Evolutionary conservation across 1,284 basidiomycete genomes (phyloP).

Genomic region (Pholiota adiposa): DNA sequence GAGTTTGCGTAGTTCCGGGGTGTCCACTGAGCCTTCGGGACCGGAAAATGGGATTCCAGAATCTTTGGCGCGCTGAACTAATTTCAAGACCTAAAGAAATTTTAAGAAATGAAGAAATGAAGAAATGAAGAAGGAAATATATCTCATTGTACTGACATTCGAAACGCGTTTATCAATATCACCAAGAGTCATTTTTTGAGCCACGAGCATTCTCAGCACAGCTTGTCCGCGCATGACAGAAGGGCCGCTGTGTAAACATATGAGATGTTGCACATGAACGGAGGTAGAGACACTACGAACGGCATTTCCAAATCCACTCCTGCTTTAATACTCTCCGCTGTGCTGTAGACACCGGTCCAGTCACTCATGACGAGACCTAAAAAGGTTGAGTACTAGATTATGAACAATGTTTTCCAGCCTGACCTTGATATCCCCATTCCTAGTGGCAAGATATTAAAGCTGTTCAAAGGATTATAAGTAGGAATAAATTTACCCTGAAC

Average conservation of each 20-base stretch:
- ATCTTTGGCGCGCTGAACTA: constrained; percentile 41
- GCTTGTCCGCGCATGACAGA: constrained; percentile 50
- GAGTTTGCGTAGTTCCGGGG: constrained; percentile 44
- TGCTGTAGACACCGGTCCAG: constrained; percentile 58
- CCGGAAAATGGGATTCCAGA: constrained; percentile 49
- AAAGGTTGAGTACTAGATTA: too few species aligned
- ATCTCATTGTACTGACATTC: constrained; percentile 29
- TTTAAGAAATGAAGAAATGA: constrained; percentile 17
- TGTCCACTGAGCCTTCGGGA: constrained; percentile 45
- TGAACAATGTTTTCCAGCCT: too few species aligned
- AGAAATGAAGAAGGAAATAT: background rate
- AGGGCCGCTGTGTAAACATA: constrained; percentile 37
- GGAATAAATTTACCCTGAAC: constrained; percentile 34
- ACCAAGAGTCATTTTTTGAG: constrained; percentile 43
- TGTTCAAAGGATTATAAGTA: background rate
- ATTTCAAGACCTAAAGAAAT: constrained; percentile 44
- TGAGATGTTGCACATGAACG: background rate
- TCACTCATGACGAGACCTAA: constrained; percentile 51
- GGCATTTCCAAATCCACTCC: constrained; percentile 66
- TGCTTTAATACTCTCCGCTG: constrained; percentile 54
- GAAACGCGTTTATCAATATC: constrained; percentile 43
- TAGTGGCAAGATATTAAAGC: constrained; percentile 13
- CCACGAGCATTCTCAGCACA: constrained; percentile 42
- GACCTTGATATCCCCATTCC: constrained; percentile 44
- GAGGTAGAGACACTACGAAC: constrained; percentile 27